A percentile compares a stretch with the other conserved stretches of the same genome.
These are phyloP conservation scores for Pseudocercospora eumusae DNA, from an alignment of 2,329 filamentous ascomycete species.

Conservation along the genomic window DNA sequence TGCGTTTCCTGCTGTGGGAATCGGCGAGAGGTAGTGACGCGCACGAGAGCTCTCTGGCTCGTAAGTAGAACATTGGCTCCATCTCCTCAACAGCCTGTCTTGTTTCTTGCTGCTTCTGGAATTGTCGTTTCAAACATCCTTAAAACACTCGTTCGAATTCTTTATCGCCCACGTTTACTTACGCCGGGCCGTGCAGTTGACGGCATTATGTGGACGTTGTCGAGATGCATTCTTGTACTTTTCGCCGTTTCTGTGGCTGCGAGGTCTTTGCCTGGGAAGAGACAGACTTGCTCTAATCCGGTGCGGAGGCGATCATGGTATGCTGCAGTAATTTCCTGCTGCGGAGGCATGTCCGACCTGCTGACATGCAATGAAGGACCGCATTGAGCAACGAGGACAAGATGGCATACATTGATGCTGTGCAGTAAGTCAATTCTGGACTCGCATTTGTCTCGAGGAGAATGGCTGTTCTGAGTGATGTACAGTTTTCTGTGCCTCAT, in stretches of 20 bases:
- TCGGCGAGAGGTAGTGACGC: background rate
- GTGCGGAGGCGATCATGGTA: conserved; percentile 23
- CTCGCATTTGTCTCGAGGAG: background rate
- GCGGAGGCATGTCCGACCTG: background rate
- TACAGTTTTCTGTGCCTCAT: background rate
- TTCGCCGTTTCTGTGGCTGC: background rate
- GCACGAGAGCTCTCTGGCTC: background rate
- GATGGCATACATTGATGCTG: conserved; percentile 25
- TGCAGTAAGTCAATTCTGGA: conserved; percentile 1
- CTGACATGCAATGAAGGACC: conserved; percentile 16
- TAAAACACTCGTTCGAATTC: conserved; percentile 6
- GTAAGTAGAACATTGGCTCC: background rate
- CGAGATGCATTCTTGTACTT: background rate
- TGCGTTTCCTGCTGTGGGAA: conserved; percentile 1
- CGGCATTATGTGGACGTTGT: conserved; percentile 3
- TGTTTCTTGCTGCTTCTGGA: background rate
- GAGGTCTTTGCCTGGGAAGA: conserved; percentile 4
- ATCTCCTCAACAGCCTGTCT: background rate
- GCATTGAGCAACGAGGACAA: conserved; percentile 24
- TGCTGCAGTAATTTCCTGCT: background rate
- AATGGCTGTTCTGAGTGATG: background rate
- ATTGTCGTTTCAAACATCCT: background rate
- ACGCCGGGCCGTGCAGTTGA: conserved; percentile 5
- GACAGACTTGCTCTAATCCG: conserved; percentile 18
- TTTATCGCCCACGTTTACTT: background rate